A percentile compares a stretch with the other conserved stretches of the same genome.
Conservation (phyloP, 208 protist species). For the Crithidia sp. region DNA sequence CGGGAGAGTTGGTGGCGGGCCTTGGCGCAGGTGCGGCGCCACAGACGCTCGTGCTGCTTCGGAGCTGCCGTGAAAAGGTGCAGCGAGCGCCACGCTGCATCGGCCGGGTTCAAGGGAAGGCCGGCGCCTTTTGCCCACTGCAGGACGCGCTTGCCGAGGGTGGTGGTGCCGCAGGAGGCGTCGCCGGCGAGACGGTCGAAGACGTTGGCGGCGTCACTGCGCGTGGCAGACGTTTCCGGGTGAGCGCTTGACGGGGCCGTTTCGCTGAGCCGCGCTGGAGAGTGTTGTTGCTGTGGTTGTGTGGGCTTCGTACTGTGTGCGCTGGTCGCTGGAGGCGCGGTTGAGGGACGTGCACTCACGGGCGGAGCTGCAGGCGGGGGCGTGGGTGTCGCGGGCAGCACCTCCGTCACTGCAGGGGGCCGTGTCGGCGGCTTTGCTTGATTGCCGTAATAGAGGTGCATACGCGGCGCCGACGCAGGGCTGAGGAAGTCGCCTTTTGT, state of each 20-base stretch:
- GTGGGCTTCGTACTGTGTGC: too few relatives aligned
- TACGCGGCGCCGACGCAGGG: neutral
- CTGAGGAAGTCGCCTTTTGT: neutral
- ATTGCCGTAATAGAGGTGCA: neutral
- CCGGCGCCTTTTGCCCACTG: conserved; percentile 36
- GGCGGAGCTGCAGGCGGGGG: too few relatives aligned
- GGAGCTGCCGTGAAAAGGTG: conserved; percentile 4
- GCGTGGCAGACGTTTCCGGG: neutral
- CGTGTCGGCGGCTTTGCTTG: neutral
- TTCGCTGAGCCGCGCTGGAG: neutral
- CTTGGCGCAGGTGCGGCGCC: conserved; percentile 25
- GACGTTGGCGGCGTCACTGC: neutral
- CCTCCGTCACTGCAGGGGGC: neutral
- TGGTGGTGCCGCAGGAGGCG: conserved; percentile 7
- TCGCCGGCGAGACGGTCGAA: conserved; percentile 20
- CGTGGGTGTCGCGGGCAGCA: too few relatives aligned
- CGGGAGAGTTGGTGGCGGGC: conserved; percentile 3
- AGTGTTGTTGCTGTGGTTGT: neutral
- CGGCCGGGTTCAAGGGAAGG: conserved; percentile 13
- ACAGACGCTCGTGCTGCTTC: conserved; percentile 23
- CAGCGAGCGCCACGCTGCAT: conserved; percentile 1
- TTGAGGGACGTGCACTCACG: too few relatives aligned
- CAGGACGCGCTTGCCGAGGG: conserved; percentile 27
- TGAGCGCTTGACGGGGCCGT: neutral
- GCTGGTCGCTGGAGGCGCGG: too few relatives aligned